A percentile compares a stretch with the other conserved stretches of the same genome.
Conservation (phyloP, 495 filamentous ascomycete species). For the Penicillium cataractarum region DNA sequence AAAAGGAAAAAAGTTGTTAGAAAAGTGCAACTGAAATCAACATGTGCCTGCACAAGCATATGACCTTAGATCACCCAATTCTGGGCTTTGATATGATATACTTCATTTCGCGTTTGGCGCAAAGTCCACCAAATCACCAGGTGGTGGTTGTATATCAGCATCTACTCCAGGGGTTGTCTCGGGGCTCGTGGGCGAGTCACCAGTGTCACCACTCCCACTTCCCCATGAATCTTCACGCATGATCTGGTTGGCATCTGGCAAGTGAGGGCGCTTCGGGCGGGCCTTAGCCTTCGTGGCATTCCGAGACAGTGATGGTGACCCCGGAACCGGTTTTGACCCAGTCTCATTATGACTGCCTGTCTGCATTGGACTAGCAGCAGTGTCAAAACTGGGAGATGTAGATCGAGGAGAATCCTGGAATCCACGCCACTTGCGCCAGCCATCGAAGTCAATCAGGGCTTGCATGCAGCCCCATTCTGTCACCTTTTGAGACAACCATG, state of each 20-base stretch:
- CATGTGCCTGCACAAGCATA: not conserved
- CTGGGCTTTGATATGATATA: not conserved
- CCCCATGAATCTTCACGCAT: slow-evolving; percentile 41
- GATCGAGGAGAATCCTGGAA: slow-evolving; percentile 52
- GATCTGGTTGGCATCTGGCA: slow-evolving; percentile 29
- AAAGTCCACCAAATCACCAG: not conserved
- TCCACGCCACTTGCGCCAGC: slow-evolving; percentile 97
- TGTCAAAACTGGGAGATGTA: slow-evolving; percentile 27
- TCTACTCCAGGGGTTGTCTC: slow-evolving; percentile 16
- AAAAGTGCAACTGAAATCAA: not conserved
- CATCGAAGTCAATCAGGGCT: slow-evolving; percentile 97
- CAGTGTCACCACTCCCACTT: slow-evolving; percentile 38
- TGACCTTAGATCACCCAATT: not conserved
- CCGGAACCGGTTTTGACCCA: slow-evolving; percentile 7
- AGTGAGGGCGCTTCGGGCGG: slow-evolving; percentile 17
- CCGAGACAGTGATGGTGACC: slow-evolving; percentile 26
- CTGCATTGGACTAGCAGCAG: slow-evolving; percentile 39
- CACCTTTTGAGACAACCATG: slow-evolving; percentile 95
- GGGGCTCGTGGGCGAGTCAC: slow-evolving; percentile 35
- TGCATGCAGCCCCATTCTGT: slow-evolving; percentile 99
- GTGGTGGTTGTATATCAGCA: not conserved
- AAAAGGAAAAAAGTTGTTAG: slow-evolving; percentile 8
- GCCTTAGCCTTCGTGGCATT: slow-evolving; percentile 10
- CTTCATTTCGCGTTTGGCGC: slow-evolving; percentile 10
- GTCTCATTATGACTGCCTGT: slow-evolving; percentile 23